These are phyloP conservation scores for Boechera stricta DNA, from an alignment of 345 rosid species.

Conservation along the genomic window DNA sequence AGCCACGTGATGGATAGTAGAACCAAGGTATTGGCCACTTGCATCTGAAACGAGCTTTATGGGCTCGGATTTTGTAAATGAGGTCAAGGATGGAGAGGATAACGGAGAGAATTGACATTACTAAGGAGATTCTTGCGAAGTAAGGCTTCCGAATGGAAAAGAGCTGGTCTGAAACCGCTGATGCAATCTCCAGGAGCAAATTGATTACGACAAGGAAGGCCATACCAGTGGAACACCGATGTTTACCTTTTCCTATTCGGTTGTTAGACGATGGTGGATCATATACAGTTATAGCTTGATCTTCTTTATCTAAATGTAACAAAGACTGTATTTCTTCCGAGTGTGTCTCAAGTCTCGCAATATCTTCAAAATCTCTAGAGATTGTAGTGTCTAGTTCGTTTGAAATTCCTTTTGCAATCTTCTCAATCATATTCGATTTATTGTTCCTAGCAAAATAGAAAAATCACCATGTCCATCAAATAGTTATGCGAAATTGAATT, in stretches of 20 bases:
- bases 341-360: too few relatives aligned
- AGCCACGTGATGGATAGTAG: constrained; percentile 11
- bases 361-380: too few relatives aligned
- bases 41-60: constrained; percentile 15
- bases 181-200: constrained; percentile 18
- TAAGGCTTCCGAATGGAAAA: constrained; percentile 21
- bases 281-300: too few relatives aligned
- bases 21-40: constrained; percentile 35
- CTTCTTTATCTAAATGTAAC: too few relatives aligned
- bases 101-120: constrained; percentile 3
- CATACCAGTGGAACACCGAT: neutral
- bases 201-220: neutral
- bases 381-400: too few relatives aligned
- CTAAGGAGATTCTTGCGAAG: neutral
- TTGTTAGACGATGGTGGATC: neutral
- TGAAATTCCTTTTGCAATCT: too few relatives aligned
- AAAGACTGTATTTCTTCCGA: too few relatives aligned
- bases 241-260: neutral
- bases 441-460: too few relatives aligned
- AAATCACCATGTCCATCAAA: too few relatives aligned
- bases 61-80: neutral
- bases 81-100: constrained; percentile 16
- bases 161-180: constrained; percentile 18
- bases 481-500: neutral
- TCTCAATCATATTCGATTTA: too few relatives aligned